phyloP scores from a whole-genome alignment of 208 protist species.

The Crithidia sp. region DNA sequence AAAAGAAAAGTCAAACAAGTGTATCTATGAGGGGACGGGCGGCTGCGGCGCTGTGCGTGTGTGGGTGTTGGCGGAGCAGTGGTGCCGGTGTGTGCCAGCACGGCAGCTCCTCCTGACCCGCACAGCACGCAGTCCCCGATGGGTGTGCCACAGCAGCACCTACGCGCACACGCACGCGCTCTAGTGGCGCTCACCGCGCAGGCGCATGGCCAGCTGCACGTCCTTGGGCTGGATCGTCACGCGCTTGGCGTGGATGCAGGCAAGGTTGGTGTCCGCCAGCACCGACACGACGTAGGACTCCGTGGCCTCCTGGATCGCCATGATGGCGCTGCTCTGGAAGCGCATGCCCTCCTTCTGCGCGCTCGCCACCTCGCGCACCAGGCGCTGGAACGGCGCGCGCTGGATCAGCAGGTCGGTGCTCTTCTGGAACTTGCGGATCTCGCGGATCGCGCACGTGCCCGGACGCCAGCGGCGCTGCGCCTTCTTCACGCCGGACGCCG shows the following conservation, averaged over 20 bases:
- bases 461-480: conserved; percentile 96
- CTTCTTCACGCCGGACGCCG: conserved; percentile 96
- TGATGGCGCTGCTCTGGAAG: conserved; percentile 87
- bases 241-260: conserved; percentile 85
- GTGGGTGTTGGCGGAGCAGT: neutral
- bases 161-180: neutral
- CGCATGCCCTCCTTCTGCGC: conserved; percentile 81
- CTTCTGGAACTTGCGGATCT: conserved; percentile 94
- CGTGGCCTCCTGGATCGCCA: conserved; percentile 90
- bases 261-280: conserved; percentile 93
- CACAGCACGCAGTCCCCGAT: neutral
- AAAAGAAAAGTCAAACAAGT: neutral
- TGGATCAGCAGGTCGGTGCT: conserved; percentile 89
- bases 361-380: conserved; percentile 86
- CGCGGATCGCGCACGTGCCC: conserved; percentile 97
- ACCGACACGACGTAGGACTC: conserved; percentile 92
- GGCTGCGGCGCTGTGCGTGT: neutral
- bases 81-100: neutral
- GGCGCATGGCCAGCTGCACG: conserved; percentile 17
- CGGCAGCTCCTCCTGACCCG: too few species aligned
- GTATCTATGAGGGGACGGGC: conserved; percentile 9
- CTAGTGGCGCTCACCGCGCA: neutral
- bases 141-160: neutral
- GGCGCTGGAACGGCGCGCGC: conserved; percentile 88
- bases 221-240: conserved; percentile 88